phyloP scores from a whole-genome alignment of 108 stramenopile genomes.

The Fragilariopsis cylindrus region DNA sequence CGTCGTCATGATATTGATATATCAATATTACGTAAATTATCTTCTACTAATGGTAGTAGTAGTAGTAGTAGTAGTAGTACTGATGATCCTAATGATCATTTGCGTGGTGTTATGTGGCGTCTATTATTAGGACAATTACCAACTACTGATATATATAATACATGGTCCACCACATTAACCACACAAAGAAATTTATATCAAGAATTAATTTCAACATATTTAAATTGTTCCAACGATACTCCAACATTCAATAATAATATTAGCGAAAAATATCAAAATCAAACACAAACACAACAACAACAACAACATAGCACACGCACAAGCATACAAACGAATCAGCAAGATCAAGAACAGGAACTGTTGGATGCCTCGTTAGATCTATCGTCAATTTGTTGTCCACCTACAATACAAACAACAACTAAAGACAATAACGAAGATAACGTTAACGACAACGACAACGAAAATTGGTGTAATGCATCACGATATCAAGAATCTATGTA shows the following conservation, averaged over 20 bases:
- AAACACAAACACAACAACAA: not conserved
- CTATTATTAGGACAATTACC: constrained; percentile 75
- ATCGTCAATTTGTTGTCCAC: not conserved
- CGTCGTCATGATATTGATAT: constrained; percentile 52
- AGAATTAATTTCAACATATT: constrained; percentile 54
- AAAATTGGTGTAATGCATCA: not conserved
- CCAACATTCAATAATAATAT: not conserved
- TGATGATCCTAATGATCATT: not conserved
- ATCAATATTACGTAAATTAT: constrained; percentile 53
- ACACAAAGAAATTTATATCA: constrained; percentile 59
- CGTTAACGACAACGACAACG: not conserved
- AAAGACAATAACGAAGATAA: constrained; percentile 17
- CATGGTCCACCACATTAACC: constrained; percentile 54
- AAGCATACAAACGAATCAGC: constrained; percentile 10
- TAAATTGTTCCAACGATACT: constrained; percentile 32
- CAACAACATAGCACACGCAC: constrained; percentile 19
- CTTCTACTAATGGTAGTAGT: constrained; percentile 1
- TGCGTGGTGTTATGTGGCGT: constrained; percentile 71
- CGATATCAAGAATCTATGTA: not conserved
- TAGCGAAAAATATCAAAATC: not conserved
- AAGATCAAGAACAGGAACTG: not conserved
- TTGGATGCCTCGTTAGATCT: constrained; percentile 13
- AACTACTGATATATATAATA: constrained; percentile 25
- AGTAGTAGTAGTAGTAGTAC: constrained; percentile 1
- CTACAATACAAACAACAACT: not conserved